These are phyloP conservation scores for Aspergillus chevalieri DNA, from an alignment of 2,329 filamentous ascomycete genomes.

Conservation along the genomic window DNA sequence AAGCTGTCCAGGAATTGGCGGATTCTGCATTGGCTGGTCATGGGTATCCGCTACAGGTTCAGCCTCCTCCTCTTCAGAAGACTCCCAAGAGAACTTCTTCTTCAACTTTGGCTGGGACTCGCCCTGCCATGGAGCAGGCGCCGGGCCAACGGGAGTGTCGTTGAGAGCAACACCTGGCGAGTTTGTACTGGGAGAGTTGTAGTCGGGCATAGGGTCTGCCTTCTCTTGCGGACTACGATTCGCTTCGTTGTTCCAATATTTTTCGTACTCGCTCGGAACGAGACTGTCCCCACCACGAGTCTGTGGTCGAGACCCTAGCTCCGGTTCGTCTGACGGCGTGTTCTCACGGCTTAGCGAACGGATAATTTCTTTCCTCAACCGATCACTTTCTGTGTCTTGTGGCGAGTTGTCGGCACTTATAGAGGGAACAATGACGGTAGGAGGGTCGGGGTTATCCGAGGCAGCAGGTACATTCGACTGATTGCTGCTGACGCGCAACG, in stretches of 20 bases:
- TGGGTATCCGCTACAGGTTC: conserved; percentile 10
- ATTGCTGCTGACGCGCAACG: conserved; percentile 25
- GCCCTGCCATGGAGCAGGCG: conserved; percentile 7
- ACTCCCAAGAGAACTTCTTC: conserved; percentile 43
- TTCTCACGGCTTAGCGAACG: conserved; percentile 39
- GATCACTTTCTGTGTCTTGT: conserved; percentile 38
- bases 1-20: conserved; percentile 15
- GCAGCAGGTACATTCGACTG: conserved; percentile 10
- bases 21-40: conserved; percentile 8
- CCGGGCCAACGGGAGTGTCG: conserved; percentile 3
- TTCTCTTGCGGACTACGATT: conserved; percentile 13
- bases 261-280: conserved; percentile 33
- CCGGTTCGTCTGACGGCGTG: conserved; percentile 23
- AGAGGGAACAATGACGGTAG: conserved; percentile 30
- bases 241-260: conserved; percentile 28
- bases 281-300: conserved; percentile 22
- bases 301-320: conserved; percentile 15
- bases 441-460: conserved; percentile 11
- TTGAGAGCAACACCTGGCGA: conserved; percentile 13
- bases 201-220: conserved; percentile 6
- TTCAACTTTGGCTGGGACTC: conserved; percentile 22
- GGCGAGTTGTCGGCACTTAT: conserved; percentile 31
- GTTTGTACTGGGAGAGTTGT: conserved; percentile 6
- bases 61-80: conserved; percentile 16
- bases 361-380: conserved; percentile 44